Conservation (phyloP, 2,329 filamentous ascomycete genomes). For the Alternaria ventricosa region DNA sequence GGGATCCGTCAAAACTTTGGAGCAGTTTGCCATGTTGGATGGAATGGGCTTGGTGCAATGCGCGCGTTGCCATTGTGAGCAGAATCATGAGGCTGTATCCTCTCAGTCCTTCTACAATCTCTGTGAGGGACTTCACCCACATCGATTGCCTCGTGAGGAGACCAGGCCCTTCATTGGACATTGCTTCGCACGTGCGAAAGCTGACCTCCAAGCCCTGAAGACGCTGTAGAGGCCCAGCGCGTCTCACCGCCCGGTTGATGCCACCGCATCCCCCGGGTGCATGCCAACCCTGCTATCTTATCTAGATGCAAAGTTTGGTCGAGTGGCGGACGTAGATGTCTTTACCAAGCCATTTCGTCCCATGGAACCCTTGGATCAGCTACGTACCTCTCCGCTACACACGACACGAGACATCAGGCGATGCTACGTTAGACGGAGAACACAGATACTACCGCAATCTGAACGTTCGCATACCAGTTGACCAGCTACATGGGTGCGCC, state of each 20-base stretch:
- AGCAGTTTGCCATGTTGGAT: neutral
- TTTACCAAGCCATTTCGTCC: neutral
- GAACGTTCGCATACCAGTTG: constrained; percentile 6
- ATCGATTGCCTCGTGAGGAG: neutral
- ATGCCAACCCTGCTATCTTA: neutral
- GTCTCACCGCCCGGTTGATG: constrained; percentile 18
- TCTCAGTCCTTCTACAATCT: neutral
- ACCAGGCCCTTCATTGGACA: neutral
- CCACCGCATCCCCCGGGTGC: constrained; percentile 5
- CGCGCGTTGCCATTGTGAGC: neutral
- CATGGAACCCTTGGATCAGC: neutral
- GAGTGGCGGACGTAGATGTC: neutral
- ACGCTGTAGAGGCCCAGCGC: constrained; percentile 1
- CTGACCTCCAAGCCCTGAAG: constrained; percentile 6
- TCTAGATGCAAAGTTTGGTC: neutral
- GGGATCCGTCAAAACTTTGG: neutral
- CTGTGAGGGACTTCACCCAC: neutral
- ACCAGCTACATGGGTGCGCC: constrained; percentile 3
- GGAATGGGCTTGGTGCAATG: neutral
- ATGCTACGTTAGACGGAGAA: constrained; percentile 1
- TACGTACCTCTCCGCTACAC: constrained; percentile 3
- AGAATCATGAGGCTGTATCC: neutral
- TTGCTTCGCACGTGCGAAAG: constrained; percentile 11
- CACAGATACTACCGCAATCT: constrained; percentile 6
- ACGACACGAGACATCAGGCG: constrained; percentile 3